Conservation (phyloP, 306 rosid species). For the Quercus bicolor region DNA sequence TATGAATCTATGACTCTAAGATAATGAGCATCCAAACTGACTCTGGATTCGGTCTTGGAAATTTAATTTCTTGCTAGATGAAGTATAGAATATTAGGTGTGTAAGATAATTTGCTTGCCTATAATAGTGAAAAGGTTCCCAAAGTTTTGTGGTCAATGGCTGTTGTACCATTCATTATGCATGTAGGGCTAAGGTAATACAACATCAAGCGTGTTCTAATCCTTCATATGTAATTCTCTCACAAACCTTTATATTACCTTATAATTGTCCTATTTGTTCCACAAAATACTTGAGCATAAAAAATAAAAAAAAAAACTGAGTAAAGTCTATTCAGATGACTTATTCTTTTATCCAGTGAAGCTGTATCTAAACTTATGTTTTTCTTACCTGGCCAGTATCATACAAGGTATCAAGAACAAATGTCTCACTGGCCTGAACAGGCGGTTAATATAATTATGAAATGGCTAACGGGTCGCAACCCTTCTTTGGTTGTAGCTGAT, state of each 20-base stretch:
- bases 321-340: neutral
- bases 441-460: conserved; percentile 71
- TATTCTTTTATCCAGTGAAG: conserved; percentile 6
- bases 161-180: neutral
- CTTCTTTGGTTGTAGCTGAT: conserved; percentile 81
- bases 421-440: conserved; percentile 90
- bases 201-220: neutral
- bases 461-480: conserved; percentile 69
- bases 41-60: neutral
- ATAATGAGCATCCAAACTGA: neutral
- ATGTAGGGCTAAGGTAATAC: neutral
- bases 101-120: no score
- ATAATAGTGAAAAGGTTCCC: neutral
- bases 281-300: neutral
- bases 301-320: neutral
- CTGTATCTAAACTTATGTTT: conserved; percentile 16
- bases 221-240: neutral
- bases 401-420: conserved; percentile 85
- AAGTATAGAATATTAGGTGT: no score
- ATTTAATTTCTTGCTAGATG: neutral
- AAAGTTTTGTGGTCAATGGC: neutral
- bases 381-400: conserved; percentile 65
- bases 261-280: neutral
- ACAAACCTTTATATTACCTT: neutral
- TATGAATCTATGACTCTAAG: neutral